A percentile compares a stretch with the other conserved stretches of the same genome.
These are phyloP conservation scores for Arctium minus DNA, from an alignment of 129 eudicot genomes.

Conservation along the genomic window DNA sequence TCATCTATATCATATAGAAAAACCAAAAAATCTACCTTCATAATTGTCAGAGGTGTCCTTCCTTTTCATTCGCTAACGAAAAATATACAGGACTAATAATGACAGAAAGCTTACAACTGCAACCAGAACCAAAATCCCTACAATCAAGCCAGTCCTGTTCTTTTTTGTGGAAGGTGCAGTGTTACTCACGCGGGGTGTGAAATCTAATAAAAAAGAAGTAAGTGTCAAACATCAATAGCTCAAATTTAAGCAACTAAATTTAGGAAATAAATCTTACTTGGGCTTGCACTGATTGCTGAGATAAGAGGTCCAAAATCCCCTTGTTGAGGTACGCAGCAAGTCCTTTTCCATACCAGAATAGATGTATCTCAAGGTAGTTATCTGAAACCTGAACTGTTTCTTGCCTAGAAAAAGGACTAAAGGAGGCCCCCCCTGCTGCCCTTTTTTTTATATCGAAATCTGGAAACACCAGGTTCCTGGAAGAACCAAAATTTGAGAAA, in stretches of 20 bases:
- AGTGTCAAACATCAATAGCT: conserved; percentile 11
- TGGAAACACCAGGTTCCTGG: conserved; percentile 45
- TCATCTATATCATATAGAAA: neutral
- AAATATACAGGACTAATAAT: conserved; percentile 30
- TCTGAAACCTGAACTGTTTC: conserved; percentile 48
- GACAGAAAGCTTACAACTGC: conserved; percentile 35
- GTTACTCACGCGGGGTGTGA: conserved; percentile 48
- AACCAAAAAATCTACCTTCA: conserved; percentile 41
- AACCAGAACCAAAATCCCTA: conserved; percentile 56
- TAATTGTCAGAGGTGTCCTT: conserved; percentile 34
- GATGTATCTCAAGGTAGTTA: conserved; percentile 77
- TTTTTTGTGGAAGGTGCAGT: conserved; percentile 44
- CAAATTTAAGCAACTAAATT: neutral
- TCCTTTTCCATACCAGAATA: conserved; percentile 94
- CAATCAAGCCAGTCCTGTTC: conserved; percentile 53
- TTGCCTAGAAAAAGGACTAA: conserved; percentile 40
- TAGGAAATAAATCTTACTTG: conserved; percentile 38
- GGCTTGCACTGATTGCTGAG: conserved; percentile 84
- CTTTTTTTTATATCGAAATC: conserved; percentile 70
- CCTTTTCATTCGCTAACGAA: conserved; percentile 44
- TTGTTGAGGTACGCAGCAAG: conserved; percentile 76
- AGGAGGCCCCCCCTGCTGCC: conserved; percentile 63
- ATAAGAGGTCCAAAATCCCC: conserved; percentile 79
- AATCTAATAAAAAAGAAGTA: conserved; percentile 36
- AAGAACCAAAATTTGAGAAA: conserved; percentile 1